Percentiles rank a stretch among this genome's conserved stretches.
phyloP scores from a whole-genome alignment of 495 filamentous ascomycete genomes.

The Podospora appendiculata region DNA sequence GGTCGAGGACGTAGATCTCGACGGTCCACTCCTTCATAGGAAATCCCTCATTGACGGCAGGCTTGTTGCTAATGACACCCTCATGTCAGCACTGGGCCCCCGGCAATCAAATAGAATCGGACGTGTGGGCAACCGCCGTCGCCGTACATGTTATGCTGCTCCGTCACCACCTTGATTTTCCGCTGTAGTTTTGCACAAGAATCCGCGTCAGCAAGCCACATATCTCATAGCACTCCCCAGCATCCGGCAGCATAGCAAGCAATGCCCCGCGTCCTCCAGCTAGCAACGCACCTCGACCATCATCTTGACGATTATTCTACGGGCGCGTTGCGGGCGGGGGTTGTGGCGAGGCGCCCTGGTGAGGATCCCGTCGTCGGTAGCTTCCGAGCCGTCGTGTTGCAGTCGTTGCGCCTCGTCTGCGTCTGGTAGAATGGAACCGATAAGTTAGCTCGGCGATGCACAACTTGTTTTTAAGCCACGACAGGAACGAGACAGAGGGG shows the following conservation, averaged over 20 bases:
- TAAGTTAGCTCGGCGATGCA: too few relatives aligned
- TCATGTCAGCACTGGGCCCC: conserved; percentile 2
- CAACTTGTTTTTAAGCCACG: too few relatives aligned
- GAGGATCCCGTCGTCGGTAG: background rate
- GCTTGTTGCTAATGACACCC: conserved; percentile 46
- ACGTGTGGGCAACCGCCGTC: too few relatives aligned
- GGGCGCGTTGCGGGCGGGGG: background rate
- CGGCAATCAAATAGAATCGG: background rate
- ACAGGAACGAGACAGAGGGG: too few relatives aligned
- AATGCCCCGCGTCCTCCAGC: background rate
- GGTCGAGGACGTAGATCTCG: conserved; percentile 53
- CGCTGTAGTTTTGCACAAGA: conserved; percentile 39
- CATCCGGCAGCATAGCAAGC: background rate
- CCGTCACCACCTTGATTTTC: conserved; percentile 83
- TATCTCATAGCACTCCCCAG: background rate
- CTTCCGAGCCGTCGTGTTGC: too few relatives aligned
- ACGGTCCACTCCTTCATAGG: conserved; percentile 77
- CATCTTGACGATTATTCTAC: background rate
- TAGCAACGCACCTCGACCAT: background rate
- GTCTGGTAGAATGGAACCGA: too few relatives aligned
- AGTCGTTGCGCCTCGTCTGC: too few relatives aligned
- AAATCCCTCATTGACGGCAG: conserved; percentile 74
- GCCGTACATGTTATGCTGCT: conserved; percentile 83
- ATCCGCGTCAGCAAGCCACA: conserved; percentile 1
- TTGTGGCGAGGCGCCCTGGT: background rate